phyloP scores from a whole-genome alignment of 805 yeast species.

The Myxozyma mucilagina region DNA sequence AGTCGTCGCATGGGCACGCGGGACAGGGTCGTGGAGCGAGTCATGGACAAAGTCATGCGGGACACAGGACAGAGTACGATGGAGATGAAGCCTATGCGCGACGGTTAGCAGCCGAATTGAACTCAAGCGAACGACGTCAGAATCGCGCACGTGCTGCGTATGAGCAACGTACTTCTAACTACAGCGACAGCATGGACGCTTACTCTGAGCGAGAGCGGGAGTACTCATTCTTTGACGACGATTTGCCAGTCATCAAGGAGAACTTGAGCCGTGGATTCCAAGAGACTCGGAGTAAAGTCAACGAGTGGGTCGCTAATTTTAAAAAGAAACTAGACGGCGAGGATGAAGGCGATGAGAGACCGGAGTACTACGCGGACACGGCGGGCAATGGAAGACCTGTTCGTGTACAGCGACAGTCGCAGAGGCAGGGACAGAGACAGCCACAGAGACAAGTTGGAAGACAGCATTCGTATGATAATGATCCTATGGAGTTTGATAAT shows the following conservation, averaged over 20 bases:
- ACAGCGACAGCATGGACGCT: conserved; percentile 11
- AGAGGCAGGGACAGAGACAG: conserved; percentile 1
- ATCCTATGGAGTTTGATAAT: conserved; percentile 53
- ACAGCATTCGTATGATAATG: conserved; percentile 50
- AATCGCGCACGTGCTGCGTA: background rate
- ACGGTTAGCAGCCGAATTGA: conserved; percentile 52
- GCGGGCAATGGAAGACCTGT: no score
- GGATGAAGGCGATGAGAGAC: conserved; percentile 10
- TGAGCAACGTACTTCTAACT: conserved; percentile 15
- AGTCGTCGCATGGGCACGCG: conserved; percentile 23
- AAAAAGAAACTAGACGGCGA: conserved; percentile 53
- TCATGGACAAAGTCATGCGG: background rate
- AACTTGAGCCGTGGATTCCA: conserved; percentile 72
- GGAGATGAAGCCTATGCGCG: conserved; percentile 86
- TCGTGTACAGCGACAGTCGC: conserved; percentile 1
- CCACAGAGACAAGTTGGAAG: conserved; percentile 17
- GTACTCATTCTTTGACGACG: conserved; percentile 41
- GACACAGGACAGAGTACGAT: conserved; percentile 48
- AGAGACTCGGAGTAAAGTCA: conserved; percentile 74
- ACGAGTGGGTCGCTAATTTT: conserved; percentile 74
- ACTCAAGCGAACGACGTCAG: background rate
- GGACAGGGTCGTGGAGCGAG: no score
- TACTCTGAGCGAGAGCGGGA: conserved; percentile 15
- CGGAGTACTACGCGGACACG: conserved; percentile 7
- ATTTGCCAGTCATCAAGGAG: conserved; percentile 57